These are phyloP conservation scores for Decorospora gaudefroyi DNA, from an alignment of 2,329 filamentous ascomycete species.

Conservation along the genomic window DNA sequence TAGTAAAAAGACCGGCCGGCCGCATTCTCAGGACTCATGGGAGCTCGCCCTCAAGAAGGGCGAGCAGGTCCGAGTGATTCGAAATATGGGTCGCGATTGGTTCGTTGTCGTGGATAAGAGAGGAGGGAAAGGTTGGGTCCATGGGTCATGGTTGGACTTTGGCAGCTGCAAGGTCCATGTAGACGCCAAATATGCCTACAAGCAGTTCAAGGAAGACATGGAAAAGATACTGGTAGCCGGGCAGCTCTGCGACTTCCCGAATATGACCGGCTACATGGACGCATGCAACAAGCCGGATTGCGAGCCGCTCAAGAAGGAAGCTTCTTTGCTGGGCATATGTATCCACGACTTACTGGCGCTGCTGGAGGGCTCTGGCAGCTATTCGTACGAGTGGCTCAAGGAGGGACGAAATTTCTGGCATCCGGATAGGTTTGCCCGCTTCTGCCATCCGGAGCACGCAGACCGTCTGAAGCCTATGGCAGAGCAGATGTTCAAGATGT, in stretches of 20 bases:
- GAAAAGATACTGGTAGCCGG: slow-evolving; percentile 22
- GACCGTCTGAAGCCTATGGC: slow-evolving; percentile 32
- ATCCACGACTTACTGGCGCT: slow-evolving; percentile 34
- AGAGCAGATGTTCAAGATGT: slow-evolving; percentile 38
- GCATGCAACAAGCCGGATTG: slow-evolving; percentile 28
- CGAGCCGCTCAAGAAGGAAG: slow-evolving; percentile 22
- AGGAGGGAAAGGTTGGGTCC: slow-evolving; percentile 30
- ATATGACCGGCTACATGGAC: slow-evolving; percentile 26
- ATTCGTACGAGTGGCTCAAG: slow-evolving; percentile 34
- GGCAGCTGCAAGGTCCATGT: slow-evolving; percentile 12
- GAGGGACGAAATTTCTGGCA: slow-evolving; percentile 39
- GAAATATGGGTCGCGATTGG: slow-evolving; percentile 34
- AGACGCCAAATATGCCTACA: slow-evolving; percentile 24
- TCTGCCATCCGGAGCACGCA: slow-evolving; percentile 26
- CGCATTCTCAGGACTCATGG: slow-evolving; percentile 29
- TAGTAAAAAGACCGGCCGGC: slow-evolving; percentile 28
- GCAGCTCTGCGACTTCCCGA: slow-evolving; percentile 26
- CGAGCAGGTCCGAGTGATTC: slow-evolving; percentile 30
- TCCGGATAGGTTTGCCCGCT: slow-evolving; percentile 40
- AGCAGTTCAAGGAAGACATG: slow-evolving; percentile 23
- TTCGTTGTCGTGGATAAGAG: slow-evolving; percentile 19
- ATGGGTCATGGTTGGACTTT: slow-evolving; percentile 34
- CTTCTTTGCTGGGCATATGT: slow-evolving; percentile 30
- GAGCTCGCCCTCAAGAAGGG: slow-evolving; percentile 33
- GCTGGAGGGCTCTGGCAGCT: slow-evolving; percentile 32